Evolutionary conservation across 768 basidiomycete species (phyloP).

Genomic region (Auriscalpium vulgare): DNA sequence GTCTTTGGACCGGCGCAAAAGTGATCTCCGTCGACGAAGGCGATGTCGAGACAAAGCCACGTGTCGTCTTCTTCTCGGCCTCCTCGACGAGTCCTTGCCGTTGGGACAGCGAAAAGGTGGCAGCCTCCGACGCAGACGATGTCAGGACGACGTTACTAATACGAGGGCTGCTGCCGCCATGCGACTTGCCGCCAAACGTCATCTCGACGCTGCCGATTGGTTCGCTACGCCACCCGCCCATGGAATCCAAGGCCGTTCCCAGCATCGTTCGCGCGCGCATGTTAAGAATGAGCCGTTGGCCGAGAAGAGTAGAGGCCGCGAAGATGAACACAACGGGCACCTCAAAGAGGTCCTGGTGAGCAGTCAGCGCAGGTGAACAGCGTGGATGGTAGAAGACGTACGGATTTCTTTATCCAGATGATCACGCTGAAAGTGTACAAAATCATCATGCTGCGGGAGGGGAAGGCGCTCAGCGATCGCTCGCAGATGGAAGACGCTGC

Average conservation of each 20-base stretch:
- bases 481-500: neutral
- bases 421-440: neutral
- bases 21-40: too few relatives aligned
- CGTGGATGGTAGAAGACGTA: neutral
- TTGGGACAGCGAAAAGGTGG: too few relatives aligned
- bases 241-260: neutral
- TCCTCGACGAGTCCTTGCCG: too few relatives aligned
- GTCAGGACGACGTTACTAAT: too few relatives aligned
- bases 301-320: neutral
- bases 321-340: neutral
- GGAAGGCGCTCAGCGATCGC: neutral
- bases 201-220: too few relatives aligned
- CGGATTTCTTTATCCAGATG: neutral
- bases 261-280: neutral
- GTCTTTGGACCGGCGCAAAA: too few relatives aligned
- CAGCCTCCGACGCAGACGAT: too few relatives aligned
- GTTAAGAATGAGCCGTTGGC: neutral
- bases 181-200: too few relatives aligned
- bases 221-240: too few relatives aligned
- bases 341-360: neutral
- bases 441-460: neutral
- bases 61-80: too few relatives aligned
- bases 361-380: neutral
- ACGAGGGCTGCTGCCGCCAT: too few relatives aligned
- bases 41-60: too few relatives aligned